phyloP scores from a whole-genome alignment of 495 filamentous ascomycete genomes.

The Annulohypoxylon moriforme region DNA sequence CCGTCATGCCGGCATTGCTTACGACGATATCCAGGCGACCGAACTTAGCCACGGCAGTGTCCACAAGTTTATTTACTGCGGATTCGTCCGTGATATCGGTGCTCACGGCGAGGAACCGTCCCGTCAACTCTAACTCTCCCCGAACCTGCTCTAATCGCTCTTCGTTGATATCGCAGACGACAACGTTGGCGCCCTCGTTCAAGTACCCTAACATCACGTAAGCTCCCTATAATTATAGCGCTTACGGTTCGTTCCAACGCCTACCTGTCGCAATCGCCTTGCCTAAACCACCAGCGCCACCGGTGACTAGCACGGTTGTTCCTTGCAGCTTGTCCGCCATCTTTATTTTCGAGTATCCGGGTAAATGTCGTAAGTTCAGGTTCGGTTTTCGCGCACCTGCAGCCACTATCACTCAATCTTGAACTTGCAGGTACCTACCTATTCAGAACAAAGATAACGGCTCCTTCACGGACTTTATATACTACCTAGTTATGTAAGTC shows the following conservation, averaged over 20 bases:
- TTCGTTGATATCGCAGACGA: conserved; percentile 59
- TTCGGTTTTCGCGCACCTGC: not conserved
- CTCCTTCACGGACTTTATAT: not conserved
- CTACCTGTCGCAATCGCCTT: conserved; percentile 35
- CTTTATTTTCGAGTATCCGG: not conserved
- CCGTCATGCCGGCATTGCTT: conserved; percentile 66
- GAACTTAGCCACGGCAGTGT: conserved; percentile 50
- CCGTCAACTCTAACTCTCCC: conserved; percentile 42
- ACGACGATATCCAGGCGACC: conserved; percentile 60
- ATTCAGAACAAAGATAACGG: not conserved
- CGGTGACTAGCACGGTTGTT: conserved; percentile 59
- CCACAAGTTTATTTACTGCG: conserved; percentile 51
- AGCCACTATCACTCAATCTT: not conserved
- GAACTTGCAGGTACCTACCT: not conserved
- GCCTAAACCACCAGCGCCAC: conserved; percentile 57
- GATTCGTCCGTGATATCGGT: conserved; percentile 54
- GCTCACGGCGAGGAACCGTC: conserved; percentile 46
- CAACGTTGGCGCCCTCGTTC: conserved; percentile 55
- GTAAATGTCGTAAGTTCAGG: not conserved
- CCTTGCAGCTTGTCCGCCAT: conserved; percentile 42
- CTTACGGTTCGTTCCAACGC: not conserved
- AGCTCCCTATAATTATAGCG: not conserved
- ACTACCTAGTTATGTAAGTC: not conserved
- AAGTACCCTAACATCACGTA: conserved; percentile 53
- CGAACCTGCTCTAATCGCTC: conserved; percentile 51